Conservation (phyloP, 2,329 filamentous ascomycete genomes). For the Karstenula rhodostoma region DNA sequence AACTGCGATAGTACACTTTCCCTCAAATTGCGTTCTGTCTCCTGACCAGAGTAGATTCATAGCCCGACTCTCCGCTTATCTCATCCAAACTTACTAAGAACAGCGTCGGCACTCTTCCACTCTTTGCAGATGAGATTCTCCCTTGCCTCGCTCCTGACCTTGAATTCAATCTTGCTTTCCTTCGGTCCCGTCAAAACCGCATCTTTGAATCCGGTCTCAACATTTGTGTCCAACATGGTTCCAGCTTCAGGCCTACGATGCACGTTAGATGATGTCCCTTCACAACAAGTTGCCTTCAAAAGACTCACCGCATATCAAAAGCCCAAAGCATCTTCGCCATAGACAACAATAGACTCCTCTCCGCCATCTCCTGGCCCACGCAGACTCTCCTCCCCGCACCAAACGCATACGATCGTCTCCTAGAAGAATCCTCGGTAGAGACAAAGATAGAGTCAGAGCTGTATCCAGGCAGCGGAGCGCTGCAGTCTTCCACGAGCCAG, state of each 20-base stretch:
- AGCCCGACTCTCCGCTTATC: not conserved
- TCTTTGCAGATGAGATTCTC: not conserved
- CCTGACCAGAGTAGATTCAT: not conserved
- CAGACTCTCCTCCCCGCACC: constrained; percentile 22
- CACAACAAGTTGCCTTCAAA: no score
- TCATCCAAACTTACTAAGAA: constrained; percentile 1
- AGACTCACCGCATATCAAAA: constrained; percentile 10
- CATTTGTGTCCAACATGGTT: not conserved
- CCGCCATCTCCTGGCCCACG: constrained; percentile 16
- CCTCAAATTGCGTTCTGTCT: not conserved
- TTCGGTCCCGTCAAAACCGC: constrained; percentile 10
- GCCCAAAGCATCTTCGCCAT: constrained; percentile 20
- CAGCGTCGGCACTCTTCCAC: not conserved
- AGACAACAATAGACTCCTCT: constrained; percentile 12
- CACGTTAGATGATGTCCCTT: not conserved
- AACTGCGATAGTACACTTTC: no score
- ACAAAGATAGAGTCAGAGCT: not conserved
- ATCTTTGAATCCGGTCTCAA: constrained; percentile 5
- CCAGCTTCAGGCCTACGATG: not conserved
- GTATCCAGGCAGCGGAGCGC: not conserved
- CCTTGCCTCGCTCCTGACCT: not conserved
- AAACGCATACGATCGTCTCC: constrained; percentile 17
- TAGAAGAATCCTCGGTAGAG: constrained; percentile 1
- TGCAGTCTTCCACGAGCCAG: constrained; percentile 11
- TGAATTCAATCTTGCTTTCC: constrained; percentile 1